Evolutionary conservation across 192 early-diverging fungal genomes (phyloP).

Genomic region (Dimargaris cristalligena): DNA sequence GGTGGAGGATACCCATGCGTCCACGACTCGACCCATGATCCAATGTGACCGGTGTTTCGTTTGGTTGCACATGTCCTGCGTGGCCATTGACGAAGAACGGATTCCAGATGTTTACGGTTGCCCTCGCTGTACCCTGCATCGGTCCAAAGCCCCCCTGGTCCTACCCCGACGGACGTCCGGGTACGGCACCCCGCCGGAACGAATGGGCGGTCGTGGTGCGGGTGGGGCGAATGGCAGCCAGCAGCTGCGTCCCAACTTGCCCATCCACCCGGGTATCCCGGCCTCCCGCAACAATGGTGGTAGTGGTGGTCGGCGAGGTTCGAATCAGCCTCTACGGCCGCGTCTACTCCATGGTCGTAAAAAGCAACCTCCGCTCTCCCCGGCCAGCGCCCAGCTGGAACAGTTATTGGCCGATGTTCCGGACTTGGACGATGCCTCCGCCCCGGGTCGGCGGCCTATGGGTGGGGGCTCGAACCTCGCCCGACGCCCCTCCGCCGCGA

Average conservation of each 20-base stretch:
- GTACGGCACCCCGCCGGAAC: not conserved
- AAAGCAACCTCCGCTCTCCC: not conserved
- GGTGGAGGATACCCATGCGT: too few relatives aligned
- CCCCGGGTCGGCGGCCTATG: not conserved
- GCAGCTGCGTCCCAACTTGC: not conserved
- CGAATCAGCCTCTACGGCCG: too few relatives aligned
- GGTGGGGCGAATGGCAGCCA: not conserved
- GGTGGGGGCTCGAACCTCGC: not conserved
- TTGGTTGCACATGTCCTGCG: slow-evolving; percentile 58
- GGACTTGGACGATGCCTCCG: not conserved
- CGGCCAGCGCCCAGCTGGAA: not conserved
- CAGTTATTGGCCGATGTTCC: not conserved
- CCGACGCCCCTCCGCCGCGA: not conserved
- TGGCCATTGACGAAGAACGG: slow-evolving; percentile 35
- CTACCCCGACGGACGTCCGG: not conserved
- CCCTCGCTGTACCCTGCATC: slow-evolving; percentile 25
- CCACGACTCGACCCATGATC: slow-evolving; percentile 50
- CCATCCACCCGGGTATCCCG: not conserved
- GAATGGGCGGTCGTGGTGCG: not conserved
- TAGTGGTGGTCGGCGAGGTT: not conserved
- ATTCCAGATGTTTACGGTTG: slow-evolving; percentile 47
- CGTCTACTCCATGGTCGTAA: not conserved
- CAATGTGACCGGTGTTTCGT: slow-evolving; percentile 54
- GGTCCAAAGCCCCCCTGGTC: not conserved
- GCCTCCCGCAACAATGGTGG: not conserved